Percentiles rank a stretch among this genome's conserved stretches.
Conservation (phyloP, 1,284 basidiomycete species). For the Puccinia novopanici region DNA sequence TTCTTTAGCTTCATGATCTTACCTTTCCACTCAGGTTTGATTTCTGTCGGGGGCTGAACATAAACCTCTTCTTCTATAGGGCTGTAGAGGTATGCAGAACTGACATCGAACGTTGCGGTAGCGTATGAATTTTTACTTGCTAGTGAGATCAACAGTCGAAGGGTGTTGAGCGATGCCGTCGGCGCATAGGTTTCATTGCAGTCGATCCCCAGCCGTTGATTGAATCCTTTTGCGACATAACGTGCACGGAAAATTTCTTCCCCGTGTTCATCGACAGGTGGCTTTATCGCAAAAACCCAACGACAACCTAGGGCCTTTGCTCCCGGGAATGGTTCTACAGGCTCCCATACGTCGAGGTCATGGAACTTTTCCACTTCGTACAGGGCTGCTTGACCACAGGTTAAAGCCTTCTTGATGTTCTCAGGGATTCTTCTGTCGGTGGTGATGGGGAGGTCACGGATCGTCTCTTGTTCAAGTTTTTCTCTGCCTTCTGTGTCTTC, state of each 20-base stretch:
- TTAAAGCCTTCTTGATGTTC: not conserved
- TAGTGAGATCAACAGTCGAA: slow-evolving; percentile 7
- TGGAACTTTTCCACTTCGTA: not conserved
- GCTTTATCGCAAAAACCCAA: slow-evolving; percentile 24
- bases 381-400: not conserved
- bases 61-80: no score
- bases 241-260: no score
- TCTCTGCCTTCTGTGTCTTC: not conserved
- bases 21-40: no score
- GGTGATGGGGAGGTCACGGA: not conserved
- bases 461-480: not conserved
- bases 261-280: no score
- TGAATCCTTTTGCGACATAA: no score
- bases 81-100: slow-evolving; percentile 28
- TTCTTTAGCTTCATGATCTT: no score
- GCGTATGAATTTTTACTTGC: not conserved
- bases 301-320: not conserved
- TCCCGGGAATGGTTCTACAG: not conserved
- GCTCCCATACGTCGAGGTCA: slow-evolving; percentile 3
- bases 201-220: no score
- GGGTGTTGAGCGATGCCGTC: not conserved
- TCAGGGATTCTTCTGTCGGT: not conserved
- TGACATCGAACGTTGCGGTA: slow-evolving; percentile 1
- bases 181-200: no score
- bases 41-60: no score